These are phyloP conservation scores for Cyclocybe aegerita DNA, from an alignment of 768 basidiomycete genomes.

Conservation along the genomic window DNA sequence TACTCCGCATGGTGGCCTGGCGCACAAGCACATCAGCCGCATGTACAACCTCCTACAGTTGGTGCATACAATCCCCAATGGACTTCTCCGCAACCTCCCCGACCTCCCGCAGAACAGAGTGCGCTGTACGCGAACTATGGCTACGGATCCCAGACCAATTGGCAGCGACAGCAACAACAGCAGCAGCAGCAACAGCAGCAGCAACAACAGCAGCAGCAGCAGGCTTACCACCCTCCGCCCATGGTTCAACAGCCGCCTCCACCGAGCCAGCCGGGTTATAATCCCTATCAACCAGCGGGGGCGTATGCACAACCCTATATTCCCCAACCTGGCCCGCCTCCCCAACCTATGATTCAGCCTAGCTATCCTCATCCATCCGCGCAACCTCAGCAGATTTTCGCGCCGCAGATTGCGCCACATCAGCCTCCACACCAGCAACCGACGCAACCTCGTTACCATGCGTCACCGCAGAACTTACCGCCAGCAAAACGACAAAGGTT, in stretches of 20 bases:
- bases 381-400: slow-evolving; percentile 47
- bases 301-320: slow-evolving; percentile 64
- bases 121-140: slow-evolving; percentile 91
- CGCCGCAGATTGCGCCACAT: slow-evolving; percentile 45
- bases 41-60: slow-evolving; percentile 49
- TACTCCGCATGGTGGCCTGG: slow-evolving; percentile 80
- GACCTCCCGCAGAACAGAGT: slow-evolving; percentile 76
- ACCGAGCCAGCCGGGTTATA: slow-evolving; percentile 63
- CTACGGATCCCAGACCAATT: slow-evolving; percentile 67
- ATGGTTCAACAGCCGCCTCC: slow-evolving; percentile 54
- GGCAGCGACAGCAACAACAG: slow-evolving; percentile 69
- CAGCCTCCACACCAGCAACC: slow-evolving; percentile 44
- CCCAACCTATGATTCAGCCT: slow-evolving; percentile 52
- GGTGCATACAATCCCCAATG: slow-evolving; percentile 66
- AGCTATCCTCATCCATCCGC: slow-evolving; percentile 47
- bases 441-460: slow-evolving; percentile 58
- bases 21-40: slow-evolving; percentile 48
- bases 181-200: slow-evolving; percentile 47
- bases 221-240: slow-evolving; percentile 53
- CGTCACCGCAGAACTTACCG: slow-evolving; percentile 79
- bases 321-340: slow-evolving; percentile 33
- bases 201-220: slow-evolving; percentile 50
- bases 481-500: slow-evolving; percentile 91
- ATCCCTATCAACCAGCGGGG: slow-evolving; percentile 73
- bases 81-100: slow-evolving; percentile 60